These are phyloP conservation scores for Chaetomium globosum DNA, from an alignment of 2,329 filamentous ascomycete genomes.

Conservation along the genomic window DNA sequence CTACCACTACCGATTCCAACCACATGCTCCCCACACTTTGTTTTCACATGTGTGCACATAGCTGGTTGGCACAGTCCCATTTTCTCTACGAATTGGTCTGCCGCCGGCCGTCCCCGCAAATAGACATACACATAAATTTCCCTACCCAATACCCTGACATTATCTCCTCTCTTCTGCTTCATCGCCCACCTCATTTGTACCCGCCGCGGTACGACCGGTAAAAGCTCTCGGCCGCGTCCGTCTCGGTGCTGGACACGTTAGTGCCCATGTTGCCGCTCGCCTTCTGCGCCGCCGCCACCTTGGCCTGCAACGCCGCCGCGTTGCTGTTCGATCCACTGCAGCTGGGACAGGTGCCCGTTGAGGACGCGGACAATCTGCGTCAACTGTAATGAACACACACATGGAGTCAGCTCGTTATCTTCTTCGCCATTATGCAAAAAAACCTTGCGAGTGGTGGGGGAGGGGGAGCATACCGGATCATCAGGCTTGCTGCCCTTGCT, in stretches of 20 bases:
- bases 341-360: conserved; percentile 86
- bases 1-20: conserved; percentile 1
- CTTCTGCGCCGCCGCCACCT: conserved; percentile 81
- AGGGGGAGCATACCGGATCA: conserved; percentile 70
- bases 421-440: no score
- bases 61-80: not conserved
- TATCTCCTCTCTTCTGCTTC: not conserved
- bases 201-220: conserved; percentile 84
- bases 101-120: not conserved
- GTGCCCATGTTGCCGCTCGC: conserved; percentile 65
- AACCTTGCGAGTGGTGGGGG: not conserved
- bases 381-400: conserved; percentile 57
- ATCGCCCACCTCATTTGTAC: conserved; percentile 43
- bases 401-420: conserved; percentile 9
- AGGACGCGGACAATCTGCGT: conserved; percentile 94
- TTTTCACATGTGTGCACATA: not conserved
- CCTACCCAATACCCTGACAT: conserved; percentile 23
- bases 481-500: conserved; percentile 88
- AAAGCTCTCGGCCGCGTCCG: conserved; percentile 81
- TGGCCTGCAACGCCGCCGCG: conserved; percentile 75
- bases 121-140: conserved; percentile 26
- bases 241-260: conserved; percentile 62
- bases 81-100: not conserved
- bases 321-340: conserved; percentile 95
- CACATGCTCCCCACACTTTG: not conserved